Evolutionary conservation across 352 stramenopile species (phyloP), one percentile per base, ranked within the genome.

Genomic region (Globisporangium paddicum): DNA sequence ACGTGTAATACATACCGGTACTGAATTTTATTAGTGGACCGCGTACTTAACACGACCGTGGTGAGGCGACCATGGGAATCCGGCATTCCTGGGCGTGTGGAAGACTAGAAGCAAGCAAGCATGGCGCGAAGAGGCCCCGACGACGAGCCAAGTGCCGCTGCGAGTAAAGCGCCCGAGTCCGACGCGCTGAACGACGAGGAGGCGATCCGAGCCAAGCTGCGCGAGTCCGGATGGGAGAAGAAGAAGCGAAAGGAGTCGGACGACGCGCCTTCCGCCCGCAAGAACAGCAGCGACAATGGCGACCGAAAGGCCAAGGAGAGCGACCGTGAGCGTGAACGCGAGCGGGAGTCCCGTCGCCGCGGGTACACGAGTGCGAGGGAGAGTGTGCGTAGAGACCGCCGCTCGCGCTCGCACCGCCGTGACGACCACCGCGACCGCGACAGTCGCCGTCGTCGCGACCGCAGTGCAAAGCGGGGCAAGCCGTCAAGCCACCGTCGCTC

Each of bases 201-300:
- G 30, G 68, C 74, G 30, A 90, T 91, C 45, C 81, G 83, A 25
- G 83, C 77, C 19, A 86, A 90, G 66, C 68, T 91, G 41, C 81
- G 78, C 38, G 75, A 87, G 41, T 76, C 79, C 40, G 79, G 83
- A 1, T 88, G 79, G 75, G 78, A 89, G 55, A 93, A 87, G 58
- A 76, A 72, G 42, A 72, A 70, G 46, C 28, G 30, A 46, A 61
- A 65, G 38, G 51, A 60, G 14, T 7, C 30, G n/a, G 67, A 68
- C 57, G 46, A 64, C n/a, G 57, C 21, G 28, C 5, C 48, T 3
- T 16, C 40, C 38, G 23, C 40, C 11, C 57, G 72, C 14, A 58
- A 67, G 10, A 25, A 46, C 10, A 75, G 68, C 41, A 60, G 63
- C 30, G 30, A 28, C 19, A 49, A 38, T 25, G 47, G 37, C 30